These are phyloP conservation scores for Bruguiera hainesii DNA, from an alignment of 441 rosid species.

Conservation along the genomic window DNA sequence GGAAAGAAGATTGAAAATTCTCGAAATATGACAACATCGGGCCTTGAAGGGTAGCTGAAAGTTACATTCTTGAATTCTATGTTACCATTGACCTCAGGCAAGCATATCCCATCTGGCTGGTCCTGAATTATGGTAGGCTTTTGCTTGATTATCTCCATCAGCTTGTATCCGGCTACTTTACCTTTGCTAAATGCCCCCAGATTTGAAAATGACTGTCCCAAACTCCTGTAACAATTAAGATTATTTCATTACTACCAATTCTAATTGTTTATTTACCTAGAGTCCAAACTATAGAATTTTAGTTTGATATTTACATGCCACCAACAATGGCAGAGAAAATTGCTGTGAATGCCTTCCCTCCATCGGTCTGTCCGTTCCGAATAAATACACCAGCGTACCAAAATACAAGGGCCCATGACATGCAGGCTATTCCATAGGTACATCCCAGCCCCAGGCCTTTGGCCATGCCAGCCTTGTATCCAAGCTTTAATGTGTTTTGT, in stretches of 20 bases:
- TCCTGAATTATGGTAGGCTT: slow-evolving; percentile 83
- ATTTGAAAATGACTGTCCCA: slow-evolving; percentile 98
- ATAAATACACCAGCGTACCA: slow-evolving; percentile 99
- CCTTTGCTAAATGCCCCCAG: slow-evolving; percentile 99
- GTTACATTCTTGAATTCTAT: slow-evolving; percentile 88
- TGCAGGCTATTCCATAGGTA: slow-evolving; percentile 97
- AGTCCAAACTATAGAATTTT: not conserved
- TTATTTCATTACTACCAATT: slow-evolving; percentile 1
- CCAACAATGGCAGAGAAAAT: slow-evolving; percentile 99
- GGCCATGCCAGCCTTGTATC: slow-evolving; percentile 99
- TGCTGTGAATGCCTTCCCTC: slow-evolving; percentile 97
- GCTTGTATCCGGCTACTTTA: slow-evolving; percentile 88
- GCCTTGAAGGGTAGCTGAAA: slow-evolving; percentile 96
- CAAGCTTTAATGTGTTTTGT: slow-evolving; percentile 90
- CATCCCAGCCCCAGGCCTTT: slow-evolving; percentile 98
- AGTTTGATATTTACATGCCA: slow-evolving; percentile 67
- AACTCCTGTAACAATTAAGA: slow-evolving; percentile 60
- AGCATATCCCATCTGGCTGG: slow-evolving; percentile 57
- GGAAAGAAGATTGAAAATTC: slow-evolving; percentile 87
- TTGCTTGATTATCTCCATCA: slow-evolving; percentile 94
- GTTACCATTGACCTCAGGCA: slow-evolving; percentile 78
- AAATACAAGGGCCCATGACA: slow-evolving; percentile 99
- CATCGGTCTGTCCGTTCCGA: slow-evolving; percentile 87
- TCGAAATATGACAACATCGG: slow-evolving; percentile 85
- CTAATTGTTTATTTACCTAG: not conserved